Conservation (phyloP, 176 grass and related monocot genomes). For the Carex kokanica region DNA sequence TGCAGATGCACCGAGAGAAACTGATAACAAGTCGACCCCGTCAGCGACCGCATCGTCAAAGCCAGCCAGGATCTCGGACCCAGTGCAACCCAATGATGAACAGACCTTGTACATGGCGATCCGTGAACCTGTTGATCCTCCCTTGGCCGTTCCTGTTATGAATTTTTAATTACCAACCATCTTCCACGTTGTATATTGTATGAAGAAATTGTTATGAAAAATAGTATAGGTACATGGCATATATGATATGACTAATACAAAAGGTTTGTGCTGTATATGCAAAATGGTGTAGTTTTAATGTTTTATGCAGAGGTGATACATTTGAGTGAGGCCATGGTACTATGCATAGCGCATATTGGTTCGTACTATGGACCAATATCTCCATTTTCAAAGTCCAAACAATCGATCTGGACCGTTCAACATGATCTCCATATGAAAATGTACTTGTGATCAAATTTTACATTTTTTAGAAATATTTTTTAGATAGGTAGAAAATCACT, state of each 20-base stretch:
- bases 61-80: conserved; percentile 72
- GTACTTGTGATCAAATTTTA: no score
- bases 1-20: conserved; percentile 54
- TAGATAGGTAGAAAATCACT: no score
- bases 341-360: no score
- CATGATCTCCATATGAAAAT: no score
- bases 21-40: conserved; percentile 57
- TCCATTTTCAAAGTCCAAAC: no score
- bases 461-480: no score
- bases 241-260: background rate
- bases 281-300: background rate
- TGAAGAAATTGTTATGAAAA: background rate
- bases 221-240: background rate
- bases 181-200: background rate
- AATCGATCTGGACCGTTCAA: no score
- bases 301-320: background rate
- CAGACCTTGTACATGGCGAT: conserved; percentile 76
- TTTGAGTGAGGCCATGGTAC: background rate
- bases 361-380: no score
- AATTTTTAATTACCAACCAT: background rate
- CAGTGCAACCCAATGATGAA: conserved; percentile 47
- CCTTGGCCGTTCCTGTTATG: conserved; percentile 49
- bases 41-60: conserved; percentile 84
- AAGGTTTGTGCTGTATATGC: background rate
- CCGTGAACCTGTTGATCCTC: conserved; percentile 50